Base-by-base conservation (phyloP, 345 rosid genomes). In the Syzygium aqueum region DNA sequence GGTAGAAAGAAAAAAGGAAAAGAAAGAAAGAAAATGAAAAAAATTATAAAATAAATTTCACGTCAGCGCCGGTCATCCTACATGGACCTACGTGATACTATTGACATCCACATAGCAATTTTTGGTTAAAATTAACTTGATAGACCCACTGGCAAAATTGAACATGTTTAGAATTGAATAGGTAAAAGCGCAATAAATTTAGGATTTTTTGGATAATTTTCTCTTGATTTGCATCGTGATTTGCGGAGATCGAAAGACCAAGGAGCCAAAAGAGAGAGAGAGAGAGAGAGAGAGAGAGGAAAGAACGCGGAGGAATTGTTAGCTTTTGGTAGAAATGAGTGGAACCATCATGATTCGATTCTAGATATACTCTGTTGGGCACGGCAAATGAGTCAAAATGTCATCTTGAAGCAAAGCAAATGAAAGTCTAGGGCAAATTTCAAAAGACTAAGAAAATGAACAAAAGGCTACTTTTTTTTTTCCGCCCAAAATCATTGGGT, bases 41-140 rank as follows among this genome's bases (percentile, higher is more conserved):
- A 51, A 13, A 51, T 3, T 51, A 11, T 50, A 8, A 50, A 11
- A 50, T 11, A 50, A 50, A 14, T 51, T 51, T 43, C 46, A 51
- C 16, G 14, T 51, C 53, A 14, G 17, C 53, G 53, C 53, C 51
- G 13, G 51, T 3, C 2, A 2, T 51, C 7, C 7, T 43, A 43
- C 7, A 5, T 43, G 46, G 46, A 51, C 16, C 6, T 43, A 51
- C 16, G 16, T 51, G 14, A 3, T 1, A 51, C 5, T 3, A 51
- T 1, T 16, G 53, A 6, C 4, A 1, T 51, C 16, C 16, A 51
- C 5, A 1, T 51, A 51, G 53, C 53, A 6, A 52, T 52, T 16
- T 16, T 0, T 7, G 2, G 1, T 2, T 2, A 52, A 52, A 52
- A 52, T 51, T 51, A 17, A 6, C 53, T 3, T 0, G 17, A 14